phyloP scores from a whole-genome alignment of 306 rosid species.

The Acacia crassicarpa region DNA sequence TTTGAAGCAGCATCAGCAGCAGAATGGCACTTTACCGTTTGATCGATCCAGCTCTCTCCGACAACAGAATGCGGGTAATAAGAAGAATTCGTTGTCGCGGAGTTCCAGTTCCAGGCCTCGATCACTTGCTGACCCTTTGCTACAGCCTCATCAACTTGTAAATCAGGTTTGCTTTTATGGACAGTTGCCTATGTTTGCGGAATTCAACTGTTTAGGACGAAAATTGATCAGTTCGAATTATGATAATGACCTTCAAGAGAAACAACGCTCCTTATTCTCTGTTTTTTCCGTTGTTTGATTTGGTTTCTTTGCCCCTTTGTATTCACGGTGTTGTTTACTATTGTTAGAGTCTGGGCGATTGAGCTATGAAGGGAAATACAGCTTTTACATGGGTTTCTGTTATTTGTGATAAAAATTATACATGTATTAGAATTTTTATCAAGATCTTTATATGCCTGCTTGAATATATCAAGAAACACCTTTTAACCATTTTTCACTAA shows the following conservation, averaged over 20 bases:
- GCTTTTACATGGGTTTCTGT: neutral
- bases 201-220: neutral
- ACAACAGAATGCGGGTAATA: constrained; percentile 60
- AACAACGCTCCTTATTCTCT: neutral
- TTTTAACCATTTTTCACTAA: constrained; percentile 28
- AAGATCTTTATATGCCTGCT: neutral
- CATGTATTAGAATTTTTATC: constrained; percentile 17
- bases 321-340: neutral
- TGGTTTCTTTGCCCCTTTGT: neutral
- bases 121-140: constrained; percentile 84
- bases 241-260: neutral
- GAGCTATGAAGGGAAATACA: neutral
- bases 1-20: constrained; percentile 66
- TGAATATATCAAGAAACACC: neutral
- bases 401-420: neutral
- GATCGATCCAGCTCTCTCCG: constrained; percentile 85
- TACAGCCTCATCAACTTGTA: constrained; percentile 90
- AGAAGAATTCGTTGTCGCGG: constrained; percentile 65
- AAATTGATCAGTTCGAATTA: constrained; percentile 16
- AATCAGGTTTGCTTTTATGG: constrained; percentile 50
- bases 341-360: neutral
- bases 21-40: constrained; percentile 49
- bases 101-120: constrained; percentile 91
- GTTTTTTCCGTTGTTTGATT: neutral
- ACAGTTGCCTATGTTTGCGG: neutral